Percentiles rank a stretch among this genome's conserved stretches.
Evolutionary conservation across 164 flowering plant genomes (phyloP).

Genomic region (Santalum album): DNA sequence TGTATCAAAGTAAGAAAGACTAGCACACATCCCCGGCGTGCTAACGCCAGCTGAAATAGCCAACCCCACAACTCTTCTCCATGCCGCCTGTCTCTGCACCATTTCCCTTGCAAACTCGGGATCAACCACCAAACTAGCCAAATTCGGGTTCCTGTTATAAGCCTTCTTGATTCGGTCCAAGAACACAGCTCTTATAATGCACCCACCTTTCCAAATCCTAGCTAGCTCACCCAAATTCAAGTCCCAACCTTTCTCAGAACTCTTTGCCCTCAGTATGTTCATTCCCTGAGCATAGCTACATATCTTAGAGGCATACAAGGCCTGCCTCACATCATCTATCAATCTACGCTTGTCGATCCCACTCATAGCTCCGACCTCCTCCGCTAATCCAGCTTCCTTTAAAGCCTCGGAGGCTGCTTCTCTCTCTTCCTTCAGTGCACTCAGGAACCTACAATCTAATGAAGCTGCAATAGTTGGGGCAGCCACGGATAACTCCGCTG

Average conservation of each 20-base stretch:
- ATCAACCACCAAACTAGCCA: conserved; percentile 38
- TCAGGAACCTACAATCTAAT: conserved; percentile 38
- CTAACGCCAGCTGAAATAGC: conserved; percentile 40
- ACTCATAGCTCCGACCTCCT: conserved; percentile 13
- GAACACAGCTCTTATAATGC: conserved; percentile 44
- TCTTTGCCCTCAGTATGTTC: conserved; percentile 44
- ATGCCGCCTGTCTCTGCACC: conserved; percentile 44
- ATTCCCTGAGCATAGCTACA: conserved; percentile 55
- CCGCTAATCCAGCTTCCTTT: conserved; percentile 37
- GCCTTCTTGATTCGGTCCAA: conserved; percentile 46
- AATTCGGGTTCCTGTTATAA: conserved; percentile 33
- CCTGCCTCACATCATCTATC: conserved; percentile 50
- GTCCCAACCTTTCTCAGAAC: conserved; percentile 32
- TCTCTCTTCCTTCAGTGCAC: conserved; percentile 51
- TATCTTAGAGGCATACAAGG: conserved; percentile 43
- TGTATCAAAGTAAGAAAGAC: conserved; percentile 43
- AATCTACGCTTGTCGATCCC: conserved; percentile 36
- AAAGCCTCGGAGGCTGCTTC: conserved; percentile 27
- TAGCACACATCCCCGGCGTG: conserved; percentile 46
- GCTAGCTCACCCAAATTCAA: conserved; percentile 48
- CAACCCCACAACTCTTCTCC: conserved; percentile 47
- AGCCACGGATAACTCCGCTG: conserved; percentile 42
- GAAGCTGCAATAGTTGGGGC: conserved; percentile 48
- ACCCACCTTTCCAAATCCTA: conserved; percentile 54
- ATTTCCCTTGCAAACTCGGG: conserved; percentile 45